These are phyloP conservation scores for Yamadazyma pseudoaaseri DNA, from an alignment of 1,139 yeast genomes.

Conservation along the genomic window DNA sequence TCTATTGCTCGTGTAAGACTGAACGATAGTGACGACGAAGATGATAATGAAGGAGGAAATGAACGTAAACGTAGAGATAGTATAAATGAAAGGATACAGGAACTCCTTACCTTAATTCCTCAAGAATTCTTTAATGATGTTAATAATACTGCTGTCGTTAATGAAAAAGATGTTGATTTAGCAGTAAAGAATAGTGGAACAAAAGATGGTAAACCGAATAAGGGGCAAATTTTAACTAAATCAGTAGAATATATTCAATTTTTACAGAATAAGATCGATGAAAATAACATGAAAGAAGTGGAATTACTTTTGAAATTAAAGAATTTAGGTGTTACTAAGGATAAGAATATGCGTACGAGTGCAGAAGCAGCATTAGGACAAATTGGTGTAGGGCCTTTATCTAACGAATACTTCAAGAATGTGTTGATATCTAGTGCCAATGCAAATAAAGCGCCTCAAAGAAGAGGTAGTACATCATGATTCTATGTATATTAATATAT, in stretches of 20 bases:
- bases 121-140: constrained; percentile 45
- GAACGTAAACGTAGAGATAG: constrained; percentile 80
- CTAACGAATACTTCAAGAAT: constrained; percentile 45
- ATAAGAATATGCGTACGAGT: constrained; percentile 60
- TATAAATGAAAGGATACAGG: constrained; percentile 86
- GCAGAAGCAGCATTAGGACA: constrained; percentile 77
- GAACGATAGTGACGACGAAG: constrained; percentile 26
- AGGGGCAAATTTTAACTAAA: constrained; percentile 84
- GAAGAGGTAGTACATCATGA: constrained; percentile 20
- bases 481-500: background rate
- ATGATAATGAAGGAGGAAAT: constrained; percentile 39
- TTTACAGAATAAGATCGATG: constrained; percentile 75
- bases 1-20: constrained; percentile 31
- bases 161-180: constrained; percentile 24
- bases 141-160: constrained; percentile 8
- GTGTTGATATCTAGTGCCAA: constrained; percentile 35
- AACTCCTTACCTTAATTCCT: constrained; percentile 71
- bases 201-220: constrained; percentile 88
- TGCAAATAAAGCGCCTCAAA: constrained; percentile 21
- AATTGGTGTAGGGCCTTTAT: constrained; percentile 79
- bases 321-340: constrained; percentile 38
- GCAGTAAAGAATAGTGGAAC: constrained; percentile 59
- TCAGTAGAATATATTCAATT: constrained; percentile 80
- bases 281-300: constrained; percentile 73
- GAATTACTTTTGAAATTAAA: constrained; percentile 65